Evolutionary conservation across 441 rosid species (phyloP).

Genomic region (Populus hybrid): DNA sequence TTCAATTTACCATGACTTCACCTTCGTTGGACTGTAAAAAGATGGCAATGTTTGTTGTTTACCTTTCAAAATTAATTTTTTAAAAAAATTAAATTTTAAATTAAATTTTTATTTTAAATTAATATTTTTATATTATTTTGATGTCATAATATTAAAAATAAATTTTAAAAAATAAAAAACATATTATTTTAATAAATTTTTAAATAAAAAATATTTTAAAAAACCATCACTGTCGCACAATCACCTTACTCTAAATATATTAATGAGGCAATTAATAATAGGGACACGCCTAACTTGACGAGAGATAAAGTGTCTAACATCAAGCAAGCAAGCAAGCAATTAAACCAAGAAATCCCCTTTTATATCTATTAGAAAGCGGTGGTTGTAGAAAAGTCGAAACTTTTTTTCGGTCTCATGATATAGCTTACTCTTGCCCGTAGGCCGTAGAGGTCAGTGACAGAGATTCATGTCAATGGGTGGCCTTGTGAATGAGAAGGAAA

Average conservation of each 20-base stretch:
- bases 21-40: background rate
- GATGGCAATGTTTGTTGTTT: too few species aligned
- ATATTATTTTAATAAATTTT: too few species aligned
- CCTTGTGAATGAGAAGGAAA: conserved; percentile 12
- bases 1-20: background rate
- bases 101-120: too few species aligned
- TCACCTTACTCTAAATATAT: too few species aligned
- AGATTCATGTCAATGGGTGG: conserved; percentile 18
- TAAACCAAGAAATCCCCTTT: background rate
- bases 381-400: too few species aligned
- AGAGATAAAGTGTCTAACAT: background rate
- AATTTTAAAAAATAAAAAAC: too few species aligned
- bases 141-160: too few species aligned
- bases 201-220: too few species aligned
- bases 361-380: background rate
- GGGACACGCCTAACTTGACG: conserved; percentile 6
- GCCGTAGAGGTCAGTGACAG: background rate
- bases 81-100: too few species aligned
- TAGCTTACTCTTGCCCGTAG: background rate
- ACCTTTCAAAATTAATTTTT: too few species aligned
- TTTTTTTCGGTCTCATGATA: too few species aligned
- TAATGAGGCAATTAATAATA: background rate
- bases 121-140: too few species aligned
- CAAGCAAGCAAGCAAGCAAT: background rate
- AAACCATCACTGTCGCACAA: fast-evolving